Evolutionary conservation across 1,139 yeast species (phyloP).

Genomic region (Hyphopichia fennica): DNA sequence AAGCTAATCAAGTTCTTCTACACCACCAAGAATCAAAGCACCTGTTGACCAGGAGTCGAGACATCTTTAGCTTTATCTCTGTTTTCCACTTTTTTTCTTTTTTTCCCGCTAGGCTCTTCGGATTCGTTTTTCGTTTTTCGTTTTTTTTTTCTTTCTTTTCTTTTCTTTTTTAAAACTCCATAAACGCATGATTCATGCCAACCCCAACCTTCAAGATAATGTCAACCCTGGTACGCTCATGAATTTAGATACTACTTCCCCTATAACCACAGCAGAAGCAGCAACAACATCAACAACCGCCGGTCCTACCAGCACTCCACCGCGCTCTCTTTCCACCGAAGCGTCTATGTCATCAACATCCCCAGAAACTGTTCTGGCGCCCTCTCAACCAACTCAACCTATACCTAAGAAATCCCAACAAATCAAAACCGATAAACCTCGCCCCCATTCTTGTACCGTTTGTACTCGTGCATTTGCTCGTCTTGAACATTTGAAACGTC

Average conservation of each 20-base stretch:
- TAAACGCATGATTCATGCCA: slow-evolving; percentile 1
- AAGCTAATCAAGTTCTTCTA: no score
- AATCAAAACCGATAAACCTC: slow-evolving; percentile 65
- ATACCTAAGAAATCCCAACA: slow-evolving; percentile 84
- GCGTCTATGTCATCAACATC: background rate
- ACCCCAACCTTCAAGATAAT: background rate
- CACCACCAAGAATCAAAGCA: no score
- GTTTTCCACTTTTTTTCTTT: no score
- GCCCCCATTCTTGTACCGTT: slow-evolving; percentile 30
- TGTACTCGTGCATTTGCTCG: slow-evolving; percentile 36
- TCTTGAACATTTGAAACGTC: slow-evolving; percentile 32
- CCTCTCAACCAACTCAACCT: slow-evolving; percentile 46
- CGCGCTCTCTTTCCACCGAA: background rate
- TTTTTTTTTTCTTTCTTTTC: background rate
- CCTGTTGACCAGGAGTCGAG: no score
- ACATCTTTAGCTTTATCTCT: no score
- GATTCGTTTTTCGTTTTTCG: no score
- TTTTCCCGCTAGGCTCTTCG: background rate
- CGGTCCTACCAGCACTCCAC: background rate
- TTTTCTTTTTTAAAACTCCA: no score
- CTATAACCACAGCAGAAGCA: background rate
- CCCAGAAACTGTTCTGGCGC: background rate
- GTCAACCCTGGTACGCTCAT: background rate
- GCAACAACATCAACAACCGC: background rate
- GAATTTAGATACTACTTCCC: background rate